A percentile compares a stretch with the other conserved stretches of the same genome.
Conservation (phyloP, 345 rosid species). For the Melaleuca alternifolia region DNA sequence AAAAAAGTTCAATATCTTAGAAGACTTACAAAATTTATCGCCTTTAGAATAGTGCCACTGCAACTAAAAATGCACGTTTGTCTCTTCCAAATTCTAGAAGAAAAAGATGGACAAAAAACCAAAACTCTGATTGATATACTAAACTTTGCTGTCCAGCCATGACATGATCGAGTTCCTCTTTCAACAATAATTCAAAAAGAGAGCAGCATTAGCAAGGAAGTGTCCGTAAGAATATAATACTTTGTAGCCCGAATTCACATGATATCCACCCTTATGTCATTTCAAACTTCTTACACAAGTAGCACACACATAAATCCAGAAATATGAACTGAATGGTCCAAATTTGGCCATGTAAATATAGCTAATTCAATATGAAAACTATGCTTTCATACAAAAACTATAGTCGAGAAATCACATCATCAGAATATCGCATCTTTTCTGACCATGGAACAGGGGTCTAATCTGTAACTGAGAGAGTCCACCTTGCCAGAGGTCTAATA, state of each 20-base stretch:
- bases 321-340: neutral
- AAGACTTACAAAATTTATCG: accelerated
- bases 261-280: neutral
- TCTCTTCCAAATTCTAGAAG: neutral
- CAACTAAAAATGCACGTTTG: neutral
- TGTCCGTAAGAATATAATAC: accelerated
- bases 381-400: neutral
- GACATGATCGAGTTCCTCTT: neutral
- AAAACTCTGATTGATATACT: neutral
- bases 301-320: neutral
- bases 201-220: neutral
- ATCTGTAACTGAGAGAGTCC: neutral
- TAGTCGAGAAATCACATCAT: neutral
- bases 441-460: neutral
- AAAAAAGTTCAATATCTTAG: neutral
- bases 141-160: neutral
- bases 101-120: neutral
- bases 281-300: neutral
- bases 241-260: neutral
- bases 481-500: neutral
- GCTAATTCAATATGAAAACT: neutral
- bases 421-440: neutral
- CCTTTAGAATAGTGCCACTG: neutral
- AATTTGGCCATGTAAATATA: neutral
- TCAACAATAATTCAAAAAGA: neutral